Evolutionary conservation across 176 grass and related monocot species (phyloP).

Genomic region (Areca catechu): DNA sequence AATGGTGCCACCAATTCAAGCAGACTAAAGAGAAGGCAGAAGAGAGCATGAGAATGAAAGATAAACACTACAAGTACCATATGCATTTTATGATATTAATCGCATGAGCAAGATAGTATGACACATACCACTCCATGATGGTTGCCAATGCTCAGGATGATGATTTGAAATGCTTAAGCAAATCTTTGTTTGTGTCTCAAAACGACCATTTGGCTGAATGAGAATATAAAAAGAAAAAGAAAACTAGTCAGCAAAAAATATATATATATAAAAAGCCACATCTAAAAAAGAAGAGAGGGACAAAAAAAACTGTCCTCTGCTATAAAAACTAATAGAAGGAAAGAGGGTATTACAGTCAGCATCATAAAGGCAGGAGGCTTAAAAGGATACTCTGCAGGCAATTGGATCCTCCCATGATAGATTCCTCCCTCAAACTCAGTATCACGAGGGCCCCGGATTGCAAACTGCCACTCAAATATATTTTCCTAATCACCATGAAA

Average conservation of each 20-base stretch:
- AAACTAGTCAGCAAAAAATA: no score
- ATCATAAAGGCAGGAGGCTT: constrained; percentile 96
- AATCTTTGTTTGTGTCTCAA: constrained; percentile 95
- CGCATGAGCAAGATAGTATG: not conserved
- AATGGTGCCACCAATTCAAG: no score
- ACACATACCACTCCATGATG: constrained; percentile 93
- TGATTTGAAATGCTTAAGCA: constrained; percentile 99
- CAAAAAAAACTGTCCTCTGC: no score
- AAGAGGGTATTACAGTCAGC: constrained; percentile 45
- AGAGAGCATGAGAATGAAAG: no score
- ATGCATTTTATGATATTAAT: no score
- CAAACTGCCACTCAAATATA: constrained; percentile 99
- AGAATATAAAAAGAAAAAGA: constrained; percentile 18
- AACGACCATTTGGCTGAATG: constrained; percentile 85
- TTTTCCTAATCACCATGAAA: constrained; percentile 47
- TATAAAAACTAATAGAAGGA: not conserved
- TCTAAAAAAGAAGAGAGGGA: no score
- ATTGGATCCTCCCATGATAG: constrained; percentile 89
- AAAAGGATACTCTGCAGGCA: constrained; percentile 89
- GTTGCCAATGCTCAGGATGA: constrained; percentile 96
- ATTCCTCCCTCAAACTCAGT: constrained; percentile 97
- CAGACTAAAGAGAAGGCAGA: no score
- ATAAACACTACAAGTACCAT: no score
- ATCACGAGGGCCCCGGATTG: constrained; percentile 72
- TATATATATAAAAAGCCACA: no score